Conservation (phyloP, 2,329 filamentous ascomycete species). For the Fusarium bactridioides region DNA sequence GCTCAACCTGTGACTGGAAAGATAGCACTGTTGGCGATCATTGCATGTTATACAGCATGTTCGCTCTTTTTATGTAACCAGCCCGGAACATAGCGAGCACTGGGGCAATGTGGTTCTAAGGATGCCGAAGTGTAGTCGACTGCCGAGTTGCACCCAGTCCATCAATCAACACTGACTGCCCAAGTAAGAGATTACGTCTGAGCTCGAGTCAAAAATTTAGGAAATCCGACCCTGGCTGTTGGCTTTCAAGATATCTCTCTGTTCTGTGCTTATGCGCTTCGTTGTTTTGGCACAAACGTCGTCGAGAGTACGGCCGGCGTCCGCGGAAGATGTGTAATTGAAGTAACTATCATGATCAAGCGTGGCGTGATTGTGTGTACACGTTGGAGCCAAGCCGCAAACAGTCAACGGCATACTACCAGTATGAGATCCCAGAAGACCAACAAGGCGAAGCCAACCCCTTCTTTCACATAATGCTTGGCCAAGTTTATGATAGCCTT, state of each 20-base stretch:
- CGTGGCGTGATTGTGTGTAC: background rate
- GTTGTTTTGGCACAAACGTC: background rate
- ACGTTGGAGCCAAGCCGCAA: background rate
- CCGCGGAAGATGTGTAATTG: background rate
- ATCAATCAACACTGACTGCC: slow-evolving; percentile 11
- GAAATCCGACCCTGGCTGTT: slow-evolving; percentile 1
- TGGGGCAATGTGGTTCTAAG: background rate
- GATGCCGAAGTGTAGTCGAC: background rate
- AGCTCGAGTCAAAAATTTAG: slow-evolving; percentile 4
- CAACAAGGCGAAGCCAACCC: background rate
- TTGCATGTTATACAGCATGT: slow-evolving; percentile 4
- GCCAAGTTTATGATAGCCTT: background rate
- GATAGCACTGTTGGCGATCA: slow-evolving; percentile 13
- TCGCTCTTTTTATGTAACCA: background rate
- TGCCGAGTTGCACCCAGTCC: slow-evolving; percentile 9
- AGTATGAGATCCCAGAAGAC: background rate
- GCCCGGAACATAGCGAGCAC: slow-evolving; percentile 2
- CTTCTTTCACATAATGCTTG: background rate
- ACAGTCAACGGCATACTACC: background rate
- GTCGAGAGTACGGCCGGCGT: slow-evolving; percentile 4
- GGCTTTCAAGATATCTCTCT: background rate
- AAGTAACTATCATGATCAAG: background rate
- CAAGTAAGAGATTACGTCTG: slow-evolving; percentile 2
- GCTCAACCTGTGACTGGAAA: slow-evolving; percentile 7
- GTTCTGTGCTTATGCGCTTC: background rate